Base-by-base conservation (phyloP, 139 green algal genomes). In the Micromonas commoda region DNA sequence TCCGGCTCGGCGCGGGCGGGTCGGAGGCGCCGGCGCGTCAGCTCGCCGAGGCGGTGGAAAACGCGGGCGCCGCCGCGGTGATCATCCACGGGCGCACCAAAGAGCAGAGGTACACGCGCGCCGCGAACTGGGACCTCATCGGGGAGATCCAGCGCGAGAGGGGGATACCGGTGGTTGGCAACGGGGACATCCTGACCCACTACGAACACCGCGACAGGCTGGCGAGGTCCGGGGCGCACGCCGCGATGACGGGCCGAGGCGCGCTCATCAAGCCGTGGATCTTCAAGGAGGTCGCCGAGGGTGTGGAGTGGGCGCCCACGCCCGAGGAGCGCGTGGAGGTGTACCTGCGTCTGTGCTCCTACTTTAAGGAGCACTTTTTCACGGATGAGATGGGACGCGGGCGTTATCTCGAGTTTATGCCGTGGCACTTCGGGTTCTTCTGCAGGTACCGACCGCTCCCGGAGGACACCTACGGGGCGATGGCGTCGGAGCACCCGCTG, bases 251-350 rank as follows among this genome's bases (percentile, higher is more conserved):
- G 2, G 89, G 88, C 0, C 73, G 87, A 0, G 90, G 89, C 2
- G 91, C 91, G 3, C 84, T 96, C 1, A 93, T 93, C 39, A 92
- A 91, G 80, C 91, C 91, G 31, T 96, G 91, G 91, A 83, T 96
- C 4, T 96, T 94, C 69, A 77, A 91, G 73, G 91, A 94, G 79
- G 81, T 86, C 37, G 81, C 77, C 61, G 86, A 93, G 82, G 83
- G 85, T 20, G 78, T 81, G 2, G 88, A 91, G 77, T 80, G 93
- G 67, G 23, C 78, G 28, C 86, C 81, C 0, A 86, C 38, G 5
- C 82, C 89, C 0, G 38, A 66, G 0, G 92, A 96, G n/a, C 78
- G 92, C 0, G 80, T 97, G n/a, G 90, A 73, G 33, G 83, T 96
- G 34, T 96, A 94, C 83, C 82, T 84, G 71, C 29, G n/a, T 53